Evolutionary conservation across 306 rosid species (phyloP), one percentile per base, ranked within the genome.

Genomic region (Astragalus glycyphyllos): DNA sequence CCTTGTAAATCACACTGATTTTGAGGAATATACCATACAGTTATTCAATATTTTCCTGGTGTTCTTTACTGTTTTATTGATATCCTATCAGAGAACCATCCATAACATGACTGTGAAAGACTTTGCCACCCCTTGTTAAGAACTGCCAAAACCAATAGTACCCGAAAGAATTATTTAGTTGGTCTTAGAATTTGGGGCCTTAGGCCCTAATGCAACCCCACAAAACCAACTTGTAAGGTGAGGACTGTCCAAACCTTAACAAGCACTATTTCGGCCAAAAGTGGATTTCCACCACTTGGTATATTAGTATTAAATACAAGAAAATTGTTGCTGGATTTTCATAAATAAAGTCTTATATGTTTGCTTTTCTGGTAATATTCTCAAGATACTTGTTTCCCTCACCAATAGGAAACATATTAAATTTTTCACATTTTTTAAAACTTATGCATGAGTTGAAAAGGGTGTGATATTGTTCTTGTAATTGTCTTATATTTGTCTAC

Each of bases 261-360:
- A 37, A 37, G 41, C 41, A 37, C 41, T 37, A 37, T 8, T 37
- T 3, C 7, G 41, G 31, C 31, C 31, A 26, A 26, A 26, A 2
- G 23, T 20, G 23, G 23, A 20, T 20, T 20, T 20, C 23, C 23
- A 20, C 23, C 23, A 20, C 23, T 20, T 20, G 23, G 23, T 20
- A 20, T 20, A 20, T 20, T 20, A 20, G 23, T 42, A 57, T 41
- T 23, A 53, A 23, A 63, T 40, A 14, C 15, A 10, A 51, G 14
- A 73, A 63, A 38, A 61, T 38, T 35, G 42, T 38, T 41, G 32
- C 54, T 26, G 46, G 50, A 68, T 29, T 58, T 76, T 31, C 32
- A 59, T 41, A 49, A 76, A 42, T 7, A 50, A 54, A 11, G 38
- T 50, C 59, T 60, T 11, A 49, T 31, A 38, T 71, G 51, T 23